Conservation (phyloP, 2,329 filamentous ascomycete species). For the Macrophomina phaseolina region DNA sequence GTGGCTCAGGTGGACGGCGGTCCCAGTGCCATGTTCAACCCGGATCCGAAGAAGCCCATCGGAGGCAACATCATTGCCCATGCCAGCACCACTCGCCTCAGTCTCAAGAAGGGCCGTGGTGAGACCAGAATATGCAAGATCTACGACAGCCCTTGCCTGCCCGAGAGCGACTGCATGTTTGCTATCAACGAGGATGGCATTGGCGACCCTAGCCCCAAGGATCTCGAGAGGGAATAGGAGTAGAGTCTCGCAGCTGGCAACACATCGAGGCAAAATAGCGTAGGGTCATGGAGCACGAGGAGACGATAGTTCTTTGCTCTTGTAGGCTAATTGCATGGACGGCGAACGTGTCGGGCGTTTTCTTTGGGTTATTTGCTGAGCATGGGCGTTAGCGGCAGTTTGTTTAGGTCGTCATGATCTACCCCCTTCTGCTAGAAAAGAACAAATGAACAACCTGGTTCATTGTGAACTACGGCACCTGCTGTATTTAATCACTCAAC, state of each 20-base stretch:
- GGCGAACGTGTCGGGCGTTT: slow-evolving; percentile 9
- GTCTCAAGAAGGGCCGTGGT: slow-evolving; percentile 90
- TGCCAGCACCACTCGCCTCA: slow-evolving; percentile 91
- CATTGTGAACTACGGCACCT: background rate
- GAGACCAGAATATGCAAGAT: slow-evolving; percentile 99
- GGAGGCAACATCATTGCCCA: slow-evolving; percentile 99
- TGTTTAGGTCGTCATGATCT: slow-evolving; percentile 1
- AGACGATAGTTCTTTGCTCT: background rate
- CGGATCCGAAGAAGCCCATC: slow-evolving; percentile 98
- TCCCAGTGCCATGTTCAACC: slow-evolving; percentile 97
- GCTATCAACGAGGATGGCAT: slow-evolving; percentile 98
- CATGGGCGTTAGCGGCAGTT: slow-evolving; percentile 20
- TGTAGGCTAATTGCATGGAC: slow-evolving; percentile 4
- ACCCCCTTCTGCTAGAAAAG: background rate
- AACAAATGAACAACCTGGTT: background rate
- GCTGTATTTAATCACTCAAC: background rate
- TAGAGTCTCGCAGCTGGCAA: too few relatives aligned
- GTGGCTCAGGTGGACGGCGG: slow-evolving; percentile 98
- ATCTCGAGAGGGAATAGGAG: slow-evolving; percentile 79
- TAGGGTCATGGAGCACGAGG: background rate
- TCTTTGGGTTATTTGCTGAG: slow-evolving; percentile 12
- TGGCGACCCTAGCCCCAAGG: slow-evolving; percentile 93
- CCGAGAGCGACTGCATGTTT: slow-evolving; percentile 95
- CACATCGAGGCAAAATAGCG: too few relatives aligned
- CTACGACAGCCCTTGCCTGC: slow-evolving; percentile 96